Base-by-base conservation (phyloP, 2,329 filamentous ascomycete species). In the Cladobotryum mycophilum region DNA sequence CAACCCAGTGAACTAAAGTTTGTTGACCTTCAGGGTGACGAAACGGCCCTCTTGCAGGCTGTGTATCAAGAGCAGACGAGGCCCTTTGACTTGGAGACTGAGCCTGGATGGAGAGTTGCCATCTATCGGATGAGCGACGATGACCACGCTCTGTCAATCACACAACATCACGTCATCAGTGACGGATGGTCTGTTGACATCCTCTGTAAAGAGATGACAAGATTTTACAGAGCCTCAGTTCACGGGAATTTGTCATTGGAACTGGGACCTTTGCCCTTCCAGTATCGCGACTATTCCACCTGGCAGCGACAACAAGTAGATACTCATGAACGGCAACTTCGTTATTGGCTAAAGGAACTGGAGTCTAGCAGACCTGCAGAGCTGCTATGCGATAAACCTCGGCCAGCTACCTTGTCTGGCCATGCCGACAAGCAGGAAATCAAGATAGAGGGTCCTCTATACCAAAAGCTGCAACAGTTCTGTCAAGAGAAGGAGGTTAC, bases 141-240 rank as follows among this genome's bases (percentile, higher is more conserved):
- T 1, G 18, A 53, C 8, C 48, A 58, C 8, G 38, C 53, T 1
- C 41, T 59, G 1, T 60, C 55, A 0, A 53, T 61, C 6, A 48
- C 57, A 7, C 54, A 61, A 53, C 60, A 62, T 35, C 58, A 61
- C 33, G 58, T 60, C 11, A 55, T 60, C 5, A 54, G 54, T 0
- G 60, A 63, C 35, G 61, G 59, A 2, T 63, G 61, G 61, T 62
- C 60, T 5, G 44, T 53, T 4, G 54, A 58, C 22, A 47, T 58
- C 43, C 18, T 58, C 12, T 40, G 47, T 12, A 22, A 20, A 22
- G 56, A 58, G 33, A 41, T 58, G 3, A 30, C 22, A 1, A 3
- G 3, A 5, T 56, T 53, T 30, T 58, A 58, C 34, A 12, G 51
- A 5, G 48, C 51, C 5, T 55, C 56, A 1, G 15, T 58, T 3